These are phyloP conservation scores for Lactarius vividus DNA, from an alignment of 768 basidiomycete genomes.

Conservation along the genomic window DNA sequence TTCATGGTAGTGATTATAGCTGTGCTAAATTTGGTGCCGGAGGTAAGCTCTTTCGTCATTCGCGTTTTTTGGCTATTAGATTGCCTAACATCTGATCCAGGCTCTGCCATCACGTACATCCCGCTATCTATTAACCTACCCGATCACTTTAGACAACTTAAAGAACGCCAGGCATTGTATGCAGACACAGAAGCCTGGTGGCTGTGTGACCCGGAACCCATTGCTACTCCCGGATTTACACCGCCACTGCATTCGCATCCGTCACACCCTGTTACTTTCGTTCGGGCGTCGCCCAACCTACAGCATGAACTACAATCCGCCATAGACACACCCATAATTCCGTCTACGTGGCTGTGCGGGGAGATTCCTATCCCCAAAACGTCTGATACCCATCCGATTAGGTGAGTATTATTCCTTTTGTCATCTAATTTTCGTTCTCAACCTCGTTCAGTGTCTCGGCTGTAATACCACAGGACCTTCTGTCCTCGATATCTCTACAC, in stretches of 20 bases:
- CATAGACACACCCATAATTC: conserved; percentile 30
- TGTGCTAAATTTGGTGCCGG: conserved; percentile 28
- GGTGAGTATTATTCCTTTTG: conserved; percentile 5
- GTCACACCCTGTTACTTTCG: conserved; percentile 11
- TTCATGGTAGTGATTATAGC: conserved; percentile 28
- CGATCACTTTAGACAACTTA: conserved; percentile 24
- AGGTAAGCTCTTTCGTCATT: conserved; percentile 14
- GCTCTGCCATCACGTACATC: conserved; percentile 25
- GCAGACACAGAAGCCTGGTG: conserved; percentile 28
- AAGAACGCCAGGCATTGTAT: conserved; percentile 26
- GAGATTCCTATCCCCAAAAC: conserved; percentile 24
- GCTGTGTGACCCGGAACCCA: conserved; percentile 19
- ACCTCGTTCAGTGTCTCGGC: conserved; percentile 52
- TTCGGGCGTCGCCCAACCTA: conserved; percentile 21
- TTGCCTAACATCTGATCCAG: conserved; percentile 11
- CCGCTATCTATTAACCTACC: conserved; percentile 28
- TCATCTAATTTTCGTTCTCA: conserved; percentile 28
- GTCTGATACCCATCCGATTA: conserved; percentile 28
- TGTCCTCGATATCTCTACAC: conserved; percentile 52
- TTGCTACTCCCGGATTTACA: background rate
- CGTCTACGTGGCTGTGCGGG: conserved; percentile 16
- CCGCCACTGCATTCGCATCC: conserved; percentile 2
- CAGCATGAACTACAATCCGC: conserved; percentile 32
- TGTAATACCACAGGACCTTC: conserved; percentile 58
- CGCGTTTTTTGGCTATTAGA: background rate